Base-by-base conservation (phyloP, 1,139 yeast genomes). In the Petasospora fabianii region DNA sequence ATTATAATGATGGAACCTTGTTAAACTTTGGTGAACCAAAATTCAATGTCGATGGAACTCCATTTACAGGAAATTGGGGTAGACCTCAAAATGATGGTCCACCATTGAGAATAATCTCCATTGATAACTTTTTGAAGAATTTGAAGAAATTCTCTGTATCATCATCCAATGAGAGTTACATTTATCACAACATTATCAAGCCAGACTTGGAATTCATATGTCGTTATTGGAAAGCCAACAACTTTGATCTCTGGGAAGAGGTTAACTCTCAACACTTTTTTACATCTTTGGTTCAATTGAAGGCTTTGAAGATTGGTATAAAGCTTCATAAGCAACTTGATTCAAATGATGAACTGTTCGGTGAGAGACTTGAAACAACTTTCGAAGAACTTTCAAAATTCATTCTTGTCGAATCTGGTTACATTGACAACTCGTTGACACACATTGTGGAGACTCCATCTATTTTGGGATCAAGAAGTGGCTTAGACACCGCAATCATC, bases 1-100 rank as follows among this genome's bases (percentile, higher is more conserved):
- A 63, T 1, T 80, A 80, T 56, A n/a, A n/a, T n/a, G 66, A 30
- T 31, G 43, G 19, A 1, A 39, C 40, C 10, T 60, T 69, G 40
- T 58, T 65, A 30, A 88, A 88, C 3, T 68, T 90, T 27, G 97
- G 97, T 1, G 97, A 90, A 57, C 97, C 97, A 5, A 90, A 90
- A 58, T 88, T 84, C 54, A 60, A 72, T 56, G 77, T 80, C 3
- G 74, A 86, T 56, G 80, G 83, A 21, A 55, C 75, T 0, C 68
- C 84, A 1, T 90, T 83, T 52, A 59, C 62, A 13, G 78, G 67
- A 3, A 58, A 66, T 29, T 90, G 97, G 98, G 97, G 97, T 2
- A 71, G 98, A 51, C 98, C 98, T 1, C 98, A 90, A 61, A 73
- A 87, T 46, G 98, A 92, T 60, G 97, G 97, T 0, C 97, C 97